Percentiles rank a stretch among this genome's conserved stretches.
These are phyloP conservation scores for Populus deltoides DNA, from an alignment of 345 rosid genomes.

Conservation along the genomic window DNA sequence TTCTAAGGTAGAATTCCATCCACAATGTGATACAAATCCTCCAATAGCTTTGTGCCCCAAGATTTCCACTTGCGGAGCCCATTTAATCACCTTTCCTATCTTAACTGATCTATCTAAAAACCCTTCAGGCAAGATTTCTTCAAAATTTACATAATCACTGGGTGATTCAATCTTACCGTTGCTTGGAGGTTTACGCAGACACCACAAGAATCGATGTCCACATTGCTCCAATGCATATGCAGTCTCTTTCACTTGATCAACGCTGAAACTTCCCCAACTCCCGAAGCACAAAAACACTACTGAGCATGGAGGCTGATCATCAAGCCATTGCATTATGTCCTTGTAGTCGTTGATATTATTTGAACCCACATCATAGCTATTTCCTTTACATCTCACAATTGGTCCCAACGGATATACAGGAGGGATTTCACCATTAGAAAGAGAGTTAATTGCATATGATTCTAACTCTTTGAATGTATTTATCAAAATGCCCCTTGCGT, in stretches of 20 bases:
- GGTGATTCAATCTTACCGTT: background rate
- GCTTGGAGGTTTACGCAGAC: slow-evolving; percentile 3
- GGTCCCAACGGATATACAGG: slow-evolving; percentile 4
- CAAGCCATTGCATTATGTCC: slow-evolving; percentile 14
- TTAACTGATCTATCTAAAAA: slow-evolving; percentile 1
- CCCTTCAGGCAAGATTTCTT: background rate
- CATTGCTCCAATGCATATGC: slow-evolving; percentile 6
- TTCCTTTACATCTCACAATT: background rate
- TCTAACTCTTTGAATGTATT: slow-evolving; percentile 14
- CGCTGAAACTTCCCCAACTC: slow-evolving; percentile 15
- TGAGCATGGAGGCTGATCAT: slow-evolving; percentile 9
- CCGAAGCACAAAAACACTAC: slow-evolving; percentile 24
- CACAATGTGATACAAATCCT: slow-evolving; percentile 13
- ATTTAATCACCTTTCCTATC: slow-evolving; percentile 6
- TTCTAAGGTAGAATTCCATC: slow-evolving; percentile 9
- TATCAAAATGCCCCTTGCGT: slow-evolving; percentile 2
- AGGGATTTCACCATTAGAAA: background rate
- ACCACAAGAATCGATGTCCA: slow-evolving; percentile 19
- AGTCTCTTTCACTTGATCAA: slow-evolving; percentile 14
- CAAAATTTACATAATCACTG: background rate
- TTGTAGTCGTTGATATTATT: background rate
- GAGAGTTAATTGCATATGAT: background rate
- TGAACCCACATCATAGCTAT: background rate
- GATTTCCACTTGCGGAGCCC: slow-evolving; percentile 4
- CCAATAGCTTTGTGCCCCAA: slow-evolving; percentile 7